These are phyloP conservation scores for Cladosporium halotolerans DNA, from an alignment of 2,329 filamentous ascomycete genomes.

Conservation along the genomic window DNA sequence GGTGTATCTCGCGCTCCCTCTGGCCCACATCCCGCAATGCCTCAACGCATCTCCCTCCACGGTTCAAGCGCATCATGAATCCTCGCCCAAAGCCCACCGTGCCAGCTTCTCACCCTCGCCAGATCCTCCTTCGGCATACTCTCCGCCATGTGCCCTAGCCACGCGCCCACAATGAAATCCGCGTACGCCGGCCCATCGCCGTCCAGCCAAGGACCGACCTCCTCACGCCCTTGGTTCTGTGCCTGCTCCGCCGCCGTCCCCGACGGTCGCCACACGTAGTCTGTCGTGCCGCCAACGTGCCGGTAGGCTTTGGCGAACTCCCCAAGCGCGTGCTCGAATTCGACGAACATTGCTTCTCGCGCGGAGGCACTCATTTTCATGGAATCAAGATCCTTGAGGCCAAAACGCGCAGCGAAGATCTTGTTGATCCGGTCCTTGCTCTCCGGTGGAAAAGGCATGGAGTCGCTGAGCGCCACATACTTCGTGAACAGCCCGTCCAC, in stretches of 20 bases:
- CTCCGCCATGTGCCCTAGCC: conserved; percentile 44
- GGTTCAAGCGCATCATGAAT: conserved; percentile 40
- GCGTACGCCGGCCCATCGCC: conserved; percentile 45
- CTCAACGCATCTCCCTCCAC: conserved; percentile 20
- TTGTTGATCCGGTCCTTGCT: conserved; percentile 41
- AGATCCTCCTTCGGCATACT: conserved; percentile 43
- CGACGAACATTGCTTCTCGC: conserved; percentile 33
- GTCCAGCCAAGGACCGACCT: conserved; percentile 40
- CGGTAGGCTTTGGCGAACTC: conserved; percentile 39
- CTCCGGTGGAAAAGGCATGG: conserved; percentile 47
- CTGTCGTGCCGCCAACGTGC: conserved; percentile 29
- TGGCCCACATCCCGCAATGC: neutral
- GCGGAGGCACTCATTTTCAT: conserved; percentile 32
- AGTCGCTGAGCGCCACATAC: conserved; percentile 36
- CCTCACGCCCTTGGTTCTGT: conserved; percentile 15
- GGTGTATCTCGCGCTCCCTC: too few relatives aligned
- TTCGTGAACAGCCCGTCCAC: conserved; percentile 51
- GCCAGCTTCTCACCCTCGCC: conserved; percentile 43
- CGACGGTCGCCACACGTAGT: conserved; percentile 17
- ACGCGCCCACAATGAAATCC: conserved; percentile 53
- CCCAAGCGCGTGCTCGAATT: conserved; percentile 39
- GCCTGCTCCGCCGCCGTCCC: conserved; percentile 16
- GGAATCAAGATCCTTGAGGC: conserved; percentile 24
- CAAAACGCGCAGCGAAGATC: conserved; percentile 45
- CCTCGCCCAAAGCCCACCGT: conserved; percentile 45